Percentiles rank a stretch among this genome's conserved stretches.
Conservation (phyloP, 352 stramenopile genomes). For the Blastocystis sp. region DNA sequence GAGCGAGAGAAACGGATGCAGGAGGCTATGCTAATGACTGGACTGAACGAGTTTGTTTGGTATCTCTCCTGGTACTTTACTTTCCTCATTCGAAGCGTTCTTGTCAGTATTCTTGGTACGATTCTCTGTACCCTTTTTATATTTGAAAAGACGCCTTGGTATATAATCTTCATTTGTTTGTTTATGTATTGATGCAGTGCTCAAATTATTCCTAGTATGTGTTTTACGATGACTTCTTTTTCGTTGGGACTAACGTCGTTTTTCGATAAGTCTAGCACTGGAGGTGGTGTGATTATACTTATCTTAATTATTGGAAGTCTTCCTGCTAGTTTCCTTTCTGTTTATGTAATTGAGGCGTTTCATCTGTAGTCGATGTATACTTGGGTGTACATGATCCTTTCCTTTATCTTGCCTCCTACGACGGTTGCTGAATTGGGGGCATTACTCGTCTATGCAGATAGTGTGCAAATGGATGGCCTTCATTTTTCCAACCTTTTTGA, state of each 20-base stretch:
- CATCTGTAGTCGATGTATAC: background rate
- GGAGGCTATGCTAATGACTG: constrained; percentile 52
- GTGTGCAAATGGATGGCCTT: background rate
- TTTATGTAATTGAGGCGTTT: background rate
- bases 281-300: constrained; percentile 17
- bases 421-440: background rate
- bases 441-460: background rate
- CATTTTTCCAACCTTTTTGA: background rate
- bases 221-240: background rate
- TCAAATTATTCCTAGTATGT: background rate
- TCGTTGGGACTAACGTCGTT: constrained; percentile 31
- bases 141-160: background rate
- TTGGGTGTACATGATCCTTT: background rate
- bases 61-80: background rate
- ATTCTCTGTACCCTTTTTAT: background rate
- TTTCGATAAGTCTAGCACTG: constrained; percentile 38
- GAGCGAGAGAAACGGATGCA: constrained; percentile 31
- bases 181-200: background rate
- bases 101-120: background rate
- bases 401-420: background rate
- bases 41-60: constrained; percentile 54
- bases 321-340: background rate
- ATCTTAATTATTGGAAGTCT: background rate
- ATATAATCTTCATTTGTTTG: constrained; percentile 1
- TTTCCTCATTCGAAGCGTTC: background rate